These are phyloP conservation scores for Fraxinus xanthoxyloides DNA, from an alignment of 305 asterid genomes.

Conservation along the genomic window DNA sequence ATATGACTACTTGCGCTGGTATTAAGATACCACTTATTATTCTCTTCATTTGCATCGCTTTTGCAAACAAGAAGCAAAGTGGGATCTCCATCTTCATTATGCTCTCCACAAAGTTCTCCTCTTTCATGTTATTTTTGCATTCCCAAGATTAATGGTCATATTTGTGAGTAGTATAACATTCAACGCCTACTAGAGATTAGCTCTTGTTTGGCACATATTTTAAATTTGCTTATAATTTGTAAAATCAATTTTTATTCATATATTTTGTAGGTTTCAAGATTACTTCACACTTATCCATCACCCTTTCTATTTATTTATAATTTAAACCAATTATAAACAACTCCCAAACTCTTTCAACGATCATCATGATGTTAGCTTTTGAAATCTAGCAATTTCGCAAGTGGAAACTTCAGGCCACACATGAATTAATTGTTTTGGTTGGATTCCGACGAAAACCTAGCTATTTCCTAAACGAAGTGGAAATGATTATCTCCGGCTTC, in stretches of 20 bases:
- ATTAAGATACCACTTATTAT: neutral
- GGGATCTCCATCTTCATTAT: neutral
- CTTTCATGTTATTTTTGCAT: neutral
- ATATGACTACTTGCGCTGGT: neutral
- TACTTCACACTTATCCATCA: neutral
- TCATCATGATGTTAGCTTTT: neutral
- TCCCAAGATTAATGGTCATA: neutral
- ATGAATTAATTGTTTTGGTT: neutral
- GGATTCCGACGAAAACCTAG: neutral
- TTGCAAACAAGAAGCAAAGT: neutral
- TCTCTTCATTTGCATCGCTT: neutral
- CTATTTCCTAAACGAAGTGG: neutral
- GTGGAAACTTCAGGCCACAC: neutral
- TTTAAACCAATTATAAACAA: neutral
- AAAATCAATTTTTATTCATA: neutral
- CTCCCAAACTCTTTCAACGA: neutral
- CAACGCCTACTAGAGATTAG: neutral
- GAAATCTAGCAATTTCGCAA: neutral
- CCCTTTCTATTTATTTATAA: neutral
- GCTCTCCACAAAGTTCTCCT: neutral
- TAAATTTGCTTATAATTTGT: neutral
- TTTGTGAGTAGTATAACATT: neutral
- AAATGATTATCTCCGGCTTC: neutral
- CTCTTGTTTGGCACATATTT: neutral
- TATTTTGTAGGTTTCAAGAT: neutral